Base-by-base conservation (phyloP, 1,284 basidiomycete genomes). In the Papiliotrema fonsecae region DNA sequence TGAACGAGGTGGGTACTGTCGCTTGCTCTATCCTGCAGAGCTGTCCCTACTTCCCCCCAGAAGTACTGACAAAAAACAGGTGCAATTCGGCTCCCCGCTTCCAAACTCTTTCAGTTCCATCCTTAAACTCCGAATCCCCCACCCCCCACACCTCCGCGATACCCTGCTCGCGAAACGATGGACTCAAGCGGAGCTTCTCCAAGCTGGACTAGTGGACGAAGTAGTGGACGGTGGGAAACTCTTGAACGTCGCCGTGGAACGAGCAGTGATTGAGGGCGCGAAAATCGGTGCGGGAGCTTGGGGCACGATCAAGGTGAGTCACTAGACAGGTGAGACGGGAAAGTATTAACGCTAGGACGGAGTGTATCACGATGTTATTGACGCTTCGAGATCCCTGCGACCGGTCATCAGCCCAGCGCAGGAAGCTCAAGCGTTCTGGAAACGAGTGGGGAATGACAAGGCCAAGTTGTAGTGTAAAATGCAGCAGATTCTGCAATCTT, bases 161-260 rank as follows among this genome's bases (percentile, higher is more conserved):
- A 83, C 91, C 27, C 81, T 85, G 11, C 77, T 94, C 4, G 92
- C 87, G 1, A 81, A 88, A 60, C 80, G 87, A 35, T 93, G 90
- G 72, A 82, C 84, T 1, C 84, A 89, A 6, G 57, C 74, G 13
- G 88, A 94, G 67, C 84, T 88, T 1, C 73, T 83, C 4, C 69
- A 78, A 10, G 77, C 76, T 16, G 85, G 86, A 4, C 70, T 96
- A 10, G 74, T 96, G 21, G 91, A 96, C 65, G 77, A 80, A 52
- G 65, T 86, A 40, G 86, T 82, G 22, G 76, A 75, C 3, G 36
- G 56, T 1, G 58, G 83, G 0, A 77, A 80, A 39, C 78, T 93
- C 4, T 61, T 91, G 19, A 74, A 65, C 7, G 60, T 57, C 13
- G 76, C 78, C 2, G 46, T 69, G 1, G 68, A 74, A 54, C 49